phyloP scores from a whole-genome alignment of 2,329 filamentous ascomycete genomes.

The Pseudonectria buxi region DNA sequence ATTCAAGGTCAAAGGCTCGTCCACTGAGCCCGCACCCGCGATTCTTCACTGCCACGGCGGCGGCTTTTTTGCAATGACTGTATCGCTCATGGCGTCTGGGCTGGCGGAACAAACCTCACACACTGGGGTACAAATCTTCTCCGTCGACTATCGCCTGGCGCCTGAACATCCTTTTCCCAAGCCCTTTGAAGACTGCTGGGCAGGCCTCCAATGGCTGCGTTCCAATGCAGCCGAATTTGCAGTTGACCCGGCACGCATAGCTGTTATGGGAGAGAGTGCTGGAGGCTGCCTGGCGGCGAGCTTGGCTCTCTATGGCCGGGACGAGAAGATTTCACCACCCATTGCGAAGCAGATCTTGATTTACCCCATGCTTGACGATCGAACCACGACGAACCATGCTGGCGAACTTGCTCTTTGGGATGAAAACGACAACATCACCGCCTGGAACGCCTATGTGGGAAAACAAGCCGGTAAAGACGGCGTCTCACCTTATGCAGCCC shows the following conservation, averaged over 20 bases:
- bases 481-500: slow-evolving; percentile 13
- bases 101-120: slow-evolving; percentile 2
- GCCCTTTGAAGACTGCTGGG: slow-evolving; percentile 12
- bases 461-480: slow-evolving; percentile 9
- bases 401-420: slow-evolving; percentile 9
- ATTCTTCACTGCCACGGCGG: slow-evolving; percentile 9
- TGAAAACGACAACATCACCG: slow-evolving; percentile 3
- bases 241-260: slow-evolving; percentile 11
- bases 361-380: slow-evolving; percentile 15
- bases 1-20: too few relatives aligned
- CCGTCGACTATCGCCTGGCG: slow-evolving; percentile 15
- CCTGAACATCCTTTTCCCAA: slow-evolving; percentile 12
- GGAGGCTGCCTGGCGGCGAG: slow-evolving; percentile 11
- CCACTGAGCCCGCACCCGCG: too few relatives aligned
- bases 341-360: slow-evolving; percentile 12
- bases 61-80: slow-evolving; percentile 7
- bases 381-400: slow-evolving; percentile 1
- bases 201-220: slow-evolving; percentile 8
- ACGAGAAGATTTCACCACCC: slow-evolving; percentile 9
- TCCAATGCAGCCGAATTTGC: slow-evolving; percentile 11
- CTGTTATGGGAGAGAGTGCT: slow-evolving; percentile 12
- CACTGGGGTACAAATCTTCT: slow-evolving; percentile 9
- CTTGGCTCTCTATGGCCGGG: slow-evolving; percentile 9
- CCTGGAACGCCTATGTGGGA: slow-evolving; percentile 16
- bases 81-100: slow-evolving; percentile 5